phyloP scores from a whole-genome alignment of 1,139 yeast genomes.

The Geotrichum fermentans region DNA sequence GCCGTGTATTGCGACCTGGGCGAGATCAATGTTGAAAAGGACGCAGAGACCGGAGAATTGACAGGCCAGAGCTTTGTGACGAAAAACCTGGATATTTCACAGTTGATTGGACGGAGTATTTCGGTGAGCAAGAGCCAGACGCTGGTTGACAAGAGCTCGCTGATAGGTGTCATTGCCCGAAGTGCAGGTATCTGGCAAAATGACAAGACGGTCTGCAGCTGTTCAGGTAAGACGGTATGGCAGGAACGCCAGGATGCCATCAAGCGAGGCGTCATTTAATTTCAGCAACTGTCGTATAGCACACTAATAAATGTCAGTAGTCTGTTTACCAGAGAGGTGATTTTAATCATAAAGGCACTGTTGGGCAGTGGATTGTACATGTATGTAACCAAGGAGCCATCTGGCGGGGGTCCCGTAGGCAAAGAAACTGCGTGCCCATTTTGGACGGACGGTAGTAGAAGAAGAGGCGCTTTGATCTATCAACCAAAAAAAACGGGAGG shows the following conservation, averaged over 20 bases:
- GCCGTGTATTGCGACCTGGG: conserved; percentile 41
- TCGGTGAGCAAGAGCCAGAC: conserved; percentile 46
- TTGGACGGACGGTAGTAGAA: too few species aligned
- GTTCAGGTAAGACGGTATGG: conserved; percentile 95
- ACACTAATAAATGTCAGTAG: too few species aligned
- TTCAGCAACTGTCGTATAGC: too few species aligned
- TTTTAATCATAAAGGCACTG: too few species aligned
- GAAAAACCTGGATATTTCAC: conserved; percentile 46
- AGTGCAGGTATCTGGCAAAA: conserved; percentile 98
- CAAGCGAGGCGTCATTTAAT: conserved; percentile 45
- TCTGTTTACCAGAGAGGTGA: too few species aligned
- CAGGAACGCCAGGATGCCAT: conserved; percentile 80
- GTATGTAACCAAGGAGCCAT: too few species aligned
- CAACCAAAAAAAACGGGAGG: too few species aligned
- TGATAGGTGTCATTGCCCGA: conserved; percentile 87
- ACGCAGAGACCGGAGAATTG: conserved; percentile 30
- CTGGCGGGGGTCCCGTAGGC: too few species aligned
- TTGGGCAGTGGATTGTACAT: too few species aligned
- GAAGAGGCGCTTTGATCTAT: too few species aligned
- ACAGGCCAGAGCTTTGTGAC: conserved; percentile 63
- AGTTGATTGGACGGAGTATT: conserved; percentile 76
- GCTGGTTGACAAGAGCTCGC: conserved; percentile 42
- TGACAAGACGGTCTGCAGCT: conserved; percentile 85
- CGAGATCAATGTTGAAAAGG: conserved; percentile 39
- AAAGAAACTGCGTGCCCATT: too few species aligned